Percentiles rank a stretch among this genome's conserved stretches.
Conservation (phyloP, 1,284 basidiomycete genomes). For the Cutaneotrichosporon dermatis region DNA sequence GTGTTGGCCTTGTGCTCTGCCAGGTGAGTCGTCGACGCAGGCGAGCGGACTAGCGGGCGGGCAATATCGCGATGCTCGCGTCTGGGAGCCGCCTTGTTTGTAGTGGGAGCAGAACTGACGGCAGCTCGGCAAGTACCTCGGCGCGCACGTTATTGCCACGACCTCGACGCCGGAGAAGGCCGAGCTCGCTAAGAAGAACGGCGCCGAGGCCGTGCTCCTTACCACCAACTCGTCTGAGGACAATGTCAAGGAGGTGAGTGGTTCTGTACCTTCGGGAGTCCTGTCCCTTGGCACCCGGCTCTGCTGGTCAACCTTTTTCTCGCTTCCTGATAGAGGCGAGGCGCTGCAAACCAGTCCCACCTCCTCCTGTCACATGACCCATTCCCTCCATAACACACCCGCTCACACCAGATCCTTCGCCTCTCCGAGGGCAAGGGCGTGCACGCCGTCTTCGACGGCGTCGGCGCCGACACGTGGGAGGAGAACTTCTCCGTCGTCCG, state of each 20-base stretch:
- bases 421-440: slow-evolving; percentile 73
- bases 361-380: too few species aligned
- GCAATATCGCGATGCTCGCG: too few species aligned
- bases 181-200: slow-evolving; percentile 69
- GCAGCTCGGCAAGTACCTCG: slow-evolving; percentile 54
- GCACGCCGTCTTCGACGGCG: slow-evolving; percentile 81
- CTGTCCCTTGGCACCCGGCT: slow-evolving; percentile 49
- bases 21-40: slow-evolving; percentile 43
- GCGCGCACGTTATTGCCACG: slow-evolving; percentile 91
- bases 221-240: slow-evolving; percentile 59
- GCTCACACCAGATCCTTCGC: slow-evolving; percentile 55
- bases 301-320: slow-evolving; percentile 50
- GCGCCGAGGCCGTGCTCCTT: slow-evolving; percentile 81
- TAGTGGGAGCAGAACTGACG: slow-evolving; percentile 42
- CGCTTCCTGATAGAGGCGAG: too few species aligned
- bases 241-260: slow-evolving; percentile 43
- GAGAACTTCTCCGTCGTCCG: slow-evolving; percentile 73
- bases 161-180: slow-evolving; percentile 83
- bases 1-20: slow-evolving; percentile 54
- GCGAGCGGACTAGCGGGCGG: too few species aligned
- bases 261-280: slow-evolving; percentile 44
- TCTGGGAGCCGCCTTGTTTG: too few species aligned
- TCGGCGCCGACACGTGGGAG: slow-evolving; percentile 89
- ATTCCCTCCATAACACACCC: too few species aligned
- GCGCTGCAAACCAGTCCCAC: too few species aligned